These are phyloP conservation scores for Podaxis sp. DNA, from an alignment of 768 basidiomycete genomes.

Conservation along the genomic window DNA sequence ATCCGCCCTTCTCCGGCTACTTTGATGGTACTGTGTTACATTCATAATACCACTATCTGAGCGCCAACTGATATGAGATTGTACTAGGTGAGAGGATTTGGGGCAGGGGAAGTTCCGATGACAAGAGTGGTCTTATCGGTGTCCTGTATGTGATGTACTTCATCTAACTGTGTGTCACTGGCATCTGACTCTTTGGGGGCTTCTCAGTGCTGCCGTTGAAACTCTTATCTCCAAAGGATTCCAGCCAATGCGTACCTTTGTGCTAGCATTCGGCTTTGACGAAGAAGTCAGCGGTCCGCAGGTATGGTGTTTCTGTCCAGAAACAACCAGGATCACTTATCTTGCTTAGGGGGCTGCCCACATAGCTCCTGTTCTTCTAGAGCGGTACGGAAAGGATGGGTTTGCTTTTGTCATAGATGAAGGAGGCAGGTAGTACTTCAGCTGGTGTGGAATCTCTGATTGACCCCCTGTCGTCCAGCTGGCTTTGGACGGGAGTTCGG, in stretches of 20 bases:
- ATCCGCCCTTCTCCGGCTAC: slow-evolving; percentile 63
- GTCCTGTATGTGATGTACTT: slow-evolving; percentile 43
- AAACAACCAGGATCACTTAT: not conserved
- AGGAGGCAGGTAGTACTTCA: slow-evolving; percentile 52
- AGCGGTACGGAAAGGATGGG: slow-evolving; percentile 66
- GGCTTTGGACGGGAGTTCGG: slow-evolving; percentile 52
- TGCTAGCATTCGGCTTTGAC: slow-evolving; percentile 72
- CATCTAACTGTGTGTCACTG: not conserved
- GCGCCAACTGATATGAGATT: not conserved
- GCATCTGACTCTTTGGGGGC: not conserved
- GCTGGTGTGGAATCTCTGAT: not conserved
- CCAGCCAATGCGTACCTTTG: slow-evolving; percentile 59
- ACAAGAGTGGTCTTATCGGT: slow-evolving; percentile 74
- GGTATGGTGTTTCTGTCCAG: slow-evolving; percentile 25
- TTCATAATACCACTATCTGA: not conserved
- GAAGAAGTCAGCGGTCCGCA: slow-evolving; percentile 62
- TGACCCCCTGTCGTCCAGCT: slow-evolving; percentile 25
- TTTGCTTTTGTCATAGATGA: slow-evolving; percentile 87
- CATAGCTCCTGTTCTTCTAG: slow-evolving; percentile 46
- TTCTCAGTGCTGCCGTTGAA: slow-evolving; percentile 53
- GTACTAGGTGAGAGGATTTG: slow-evolving; percentile 51
- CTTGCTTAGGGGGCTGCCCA: slow-evolving; percentile 49
- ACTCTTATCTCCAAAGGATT: slow-evolving; percentile 61
- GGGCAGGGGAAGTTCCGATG: slow-evolving; percentile 75
- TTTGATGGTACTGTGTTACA: slow-evolving; percentile 45